Conservation (phyloP, 1,284 basidiomycete genomes). For the Irpex lacteus region DNA sequence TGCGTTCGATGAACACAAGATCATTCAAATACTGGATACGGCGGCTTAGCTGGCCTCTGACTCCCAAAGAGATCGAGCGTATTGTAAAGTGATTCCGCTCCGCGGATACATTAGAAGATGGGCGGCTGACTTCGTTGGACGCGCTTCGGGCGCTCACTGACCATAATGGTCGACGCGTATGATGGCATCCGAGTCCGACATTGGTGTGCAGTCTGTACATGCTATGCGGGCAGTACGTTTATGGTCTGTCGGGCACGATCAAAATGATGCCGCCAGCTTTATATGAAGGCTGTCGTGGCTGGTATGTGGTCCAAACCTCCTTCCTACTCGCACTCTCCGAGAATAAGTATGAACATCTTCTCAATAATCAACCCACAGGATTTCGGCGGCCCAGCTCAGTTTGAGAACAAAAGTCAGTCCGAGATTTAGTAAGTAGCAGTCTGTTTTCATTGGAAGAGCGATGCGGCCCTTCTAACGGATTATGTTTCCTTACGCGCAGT, state of each 20-base stretch:
- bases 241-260: constrained; percentile 6
- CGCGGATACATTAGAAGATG: constrained; percentile 1
- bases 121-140: not conserved
- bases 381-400: constrained; percentile 8
- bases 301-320: not conserved
- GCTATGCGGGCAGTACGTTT: not conserved
- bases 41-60: not conserved
- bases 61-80: not conserved
- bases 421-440: not conserved
- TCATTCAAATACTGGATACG: not conserved
- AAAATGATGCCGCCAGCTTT: constrained; percentile 4
- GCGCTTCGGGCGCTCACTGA: not conserved
- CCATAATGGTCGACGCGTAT: not conserved
- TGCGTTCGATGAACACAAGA: not conserved
- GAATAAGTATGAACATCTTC: constrained; percentile 17
- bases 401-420: not conserved
- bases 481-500: not conserved
- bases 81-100: not conserved
- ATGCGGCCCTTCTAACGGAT: not conserved
- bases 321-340: not conserved
- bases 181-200: not conserved
- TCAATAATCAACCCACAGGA: constrained; percentile 19
- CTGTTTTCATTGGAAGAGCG: not conserved
- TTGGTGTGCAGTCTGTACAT: not conserved
- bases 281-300: not conserved